Base-by-base conservation (phyloP, 2,329 filamentous ascomycete species). In the Tetracladium maxilliforme region DNA sequence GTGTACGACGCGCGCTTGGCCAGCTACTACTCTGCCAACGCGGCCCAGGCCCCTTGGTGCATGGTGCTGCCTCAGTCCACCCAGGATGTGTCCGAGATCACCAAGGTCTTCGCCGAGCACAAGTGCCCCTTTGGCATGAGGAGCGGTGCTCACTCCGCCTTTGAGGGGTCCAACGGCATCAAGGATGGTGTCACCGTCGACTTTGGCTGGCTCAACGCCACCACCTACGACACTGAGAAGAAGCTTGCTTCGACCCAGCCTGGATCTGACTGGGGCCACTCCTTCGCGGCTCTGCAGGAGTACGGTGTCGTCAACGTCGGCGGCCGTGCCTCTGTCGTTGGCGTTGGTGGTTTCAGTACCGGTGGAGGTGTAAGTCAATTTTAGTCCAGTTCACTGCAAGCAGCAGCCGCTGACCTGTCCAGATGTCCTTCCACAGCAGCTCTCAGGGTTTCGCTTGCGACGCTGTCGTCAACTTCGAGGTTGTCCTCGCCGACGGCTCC, bases 101-200 rank as follows among this genome's bases (percentile, higher is more conserved):
- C 56, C 12, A 48, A 44, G 22, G 37, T 47, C 3, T 36, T 58
- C 1, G 35, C 38, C 14, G 24, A 22, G 14, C n/a, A 22, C 7
- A 15, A 25, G 4, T 33, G 32, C 22, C 19, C 38, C 14, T 71
- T 71, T 34, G 64, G 64, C 4, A 42, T 66, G 33, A 64, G 64
- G 33, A 60, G 58, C 5, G 66, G 65, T 12, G 68, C 67, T 1
- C 66, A 71, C 42, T 61, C 58, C 25, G 56, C 61, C 4, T 65
- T 66, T 37, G 50, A 58, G n/a, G 58, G 58, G 31, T 59, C 57
- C 19, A 54, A 64, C 3, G 70, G 56, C 34, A 57, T 62, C 23
- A 41, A 54, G 9, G 54, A 45, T 3, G 62, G 61, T 0, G 47
- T 63, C 2, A 41, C 63, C 5, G 56, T 72, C 32, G 62, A 62